These are phyloP conservation scores for Phoma sp. DNA, from an alignment of 2,329 filamentous ascomycete genomes.

Conservation along the genomic window DNA sequence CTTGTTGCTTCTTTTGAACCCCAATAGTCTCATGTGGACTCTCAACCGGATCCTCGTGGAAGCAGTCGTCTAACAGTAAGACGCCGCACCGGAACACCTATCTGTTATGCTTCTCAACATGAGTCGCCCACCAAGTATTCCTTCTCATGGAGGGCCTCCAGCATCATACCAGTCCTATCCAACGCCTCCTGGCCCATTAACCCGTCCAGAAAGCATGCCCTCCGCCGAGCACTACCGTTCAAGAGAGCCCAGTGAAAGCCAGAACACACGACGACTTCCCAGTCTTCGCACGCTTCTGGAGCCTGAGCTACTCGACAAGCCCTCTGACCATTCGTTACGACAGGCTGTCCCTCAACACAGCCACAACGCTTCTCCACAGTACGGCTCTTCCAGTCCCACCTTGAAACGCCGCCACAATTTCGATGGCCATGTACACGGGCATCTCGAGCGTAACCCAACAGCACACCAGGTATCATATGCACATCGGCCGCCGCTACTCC, in stretches of 20 bases:
- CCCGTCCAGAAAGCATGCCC: constrained; percentile 34
- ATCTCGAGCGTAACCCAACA: constrained; percentile 36
- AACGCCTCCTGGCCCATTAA: constrained; percentile 32
- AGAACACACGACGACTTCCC: constrained; percentile 43
- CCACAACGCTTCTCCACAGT: constrained; percentile 30
- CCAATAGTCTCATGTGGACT: constrained; percentile 38
- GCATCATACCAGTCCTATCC: constrained; percentile 39
- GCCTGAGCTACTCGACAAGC: constrained; percentile 45
- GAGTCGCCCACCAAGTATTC: constrained; percentile 84
- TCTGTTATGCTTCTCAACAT: constrained; percentile 66
- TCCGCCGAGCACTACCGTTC: constrained; percentile 35
- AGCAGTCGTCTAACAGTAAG: constrained; percentile 20
- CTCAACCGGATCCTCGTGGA: constrained; percentile 41
- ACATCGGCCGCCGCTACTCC: constrained; percentile 32
- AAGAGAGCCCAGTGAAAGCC: constrained; percentile 33
- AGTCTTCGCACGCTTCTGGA: constrained; percentile 48
- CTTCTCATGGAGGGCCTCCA: constrained; percentile 67
- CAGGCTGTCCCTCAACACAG: constrained; percentile 26
- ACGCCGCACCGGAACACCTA: neutral
- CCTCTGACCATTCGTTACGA: constrained; percentile 33
- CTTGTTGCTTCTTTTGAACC: constrained; percentile 33
- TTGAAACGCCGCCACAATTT: constrained; percentile 47
- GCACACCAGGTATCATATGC: constrained; percentile 37
- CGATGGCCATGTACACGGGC: constrained; percentile 37
- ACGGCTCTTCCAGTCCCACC: constrained; percentile 42